Conservation (phyloP, 345 rosid species). For the Melaleuca alternifolia region DNA sequence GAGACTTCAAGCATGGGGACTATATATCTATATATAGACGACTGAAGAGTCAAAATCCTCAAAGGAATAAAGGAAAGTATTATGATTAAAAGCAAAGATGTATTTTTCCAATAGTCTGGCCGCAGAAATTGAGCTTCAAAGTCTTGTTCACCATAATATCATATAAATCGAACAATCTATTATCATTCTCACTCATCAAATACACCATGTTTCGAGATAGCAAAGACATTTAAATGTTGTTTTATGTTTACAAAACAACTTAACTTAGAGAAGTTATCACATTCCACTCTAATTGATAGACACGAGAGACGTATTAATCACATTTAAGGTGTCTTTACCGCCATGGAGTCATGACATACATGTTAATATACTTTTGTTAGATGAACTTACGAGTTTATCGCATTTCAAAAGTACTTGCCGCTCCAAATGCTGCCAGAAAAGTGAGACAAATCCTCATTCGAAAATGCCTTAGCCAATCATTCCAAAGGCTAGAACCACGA, state of each 20-base stretch:
- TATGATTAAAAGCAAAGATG: not conserved
- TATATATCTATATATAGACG: not conserved
- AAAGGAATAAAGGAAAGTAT: not conserved
- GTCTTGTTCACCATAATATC: not conserved
- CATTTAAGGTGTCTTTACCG: accelerated
- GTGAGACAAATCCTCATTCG: not conserved
- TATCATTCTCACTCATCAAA: not conserved
- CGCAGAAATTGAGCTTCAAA: not conserved
- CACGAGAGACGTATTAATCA: not conserved
- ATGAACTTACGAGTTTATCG: not conserved
- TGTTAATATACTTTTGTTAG: not conserved
- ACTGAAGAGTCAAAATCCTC: not conserved
- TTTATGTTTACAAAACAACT: not conserved
- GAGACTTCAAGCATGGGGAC: not conserved
- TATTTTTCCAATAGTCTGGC: not conserved
- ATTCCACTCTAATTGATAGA: not conserved
- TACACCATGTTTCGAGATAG: not conserved
- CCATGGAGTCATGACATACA: not conserved
- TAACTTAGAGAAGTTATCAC: not conserved
- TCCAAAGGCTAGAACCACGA: not conserved
- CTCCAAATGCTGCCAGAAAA: not conserved
- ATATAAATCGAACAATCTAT: not conserved
- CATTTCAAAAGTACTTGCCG: not conserved
- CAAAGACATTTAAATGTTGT: not conserved
- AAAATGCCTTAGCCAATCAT: not conserved